Evolutionary conservation across 257 asterid species (phyloP).

Genomic region (Solanum corneliomulleri): DNA sequence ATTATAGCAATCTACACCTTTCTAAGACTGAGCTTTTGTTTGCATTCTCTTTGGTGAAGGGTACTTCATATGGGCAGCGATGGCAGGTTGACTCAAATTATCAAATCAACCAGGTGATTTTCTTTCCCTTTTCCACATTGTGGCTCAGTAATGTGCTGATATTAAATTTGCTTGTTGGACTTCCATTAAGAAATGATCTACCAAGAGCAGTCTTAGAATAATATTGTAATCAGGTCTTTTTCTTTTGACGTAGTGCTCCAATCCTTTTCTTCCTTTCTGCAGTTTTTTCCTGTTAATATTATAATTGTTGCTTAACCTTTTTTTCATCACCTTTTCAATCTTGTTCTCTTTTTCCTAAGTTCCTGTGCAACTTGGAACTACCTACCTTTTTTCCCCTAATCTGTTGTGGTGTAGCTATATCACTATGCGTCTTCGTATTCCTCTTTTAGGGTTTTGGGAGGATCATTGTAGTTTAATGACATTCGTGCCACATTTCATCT

Average conservation of each 20-base stretch:
- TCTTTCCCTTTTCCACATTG: neutral
- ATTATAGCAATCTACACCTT: constrained; percentile 2
- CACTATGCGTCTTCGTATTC: neutral
- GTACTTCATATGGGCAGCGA: constrained; percentile 54
- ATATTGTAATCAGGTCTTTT: neutral
- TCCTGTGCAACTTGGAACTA: neutral
- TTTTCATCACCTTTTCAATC: neutral
- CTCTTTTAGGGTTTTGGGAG: neutral
- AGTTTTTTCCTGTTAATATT: neutral
- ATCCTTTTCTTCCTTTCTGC: neutral
- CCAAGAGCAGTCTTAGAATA: neutral
- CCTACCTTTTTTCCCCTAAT: neutral
- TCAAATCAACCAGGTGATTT: constrained; percentile 74
- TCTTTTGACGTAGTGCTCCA: neutral
- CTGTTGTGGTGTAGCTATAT: neutral
- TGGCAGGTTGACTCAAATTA: constrained; percentile 64
- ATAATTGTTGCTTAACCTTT: neutral
- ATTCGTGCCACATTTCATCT: neutral
- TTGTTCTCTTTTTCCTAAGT: neutral
- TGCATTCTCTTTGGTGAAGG: constrained; percentile 30
- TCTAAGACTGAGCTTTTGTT: neutral
- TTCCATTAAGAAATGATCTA: neutral
- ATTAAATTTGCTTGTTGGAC: neutral
- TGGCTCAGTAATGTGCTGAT: neutral
- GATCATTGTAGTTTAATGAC: neutral